Evolutionary conservation across 75 land plant genomes (phyloP).

Genomic region (Gnetum montanum): DNA sequence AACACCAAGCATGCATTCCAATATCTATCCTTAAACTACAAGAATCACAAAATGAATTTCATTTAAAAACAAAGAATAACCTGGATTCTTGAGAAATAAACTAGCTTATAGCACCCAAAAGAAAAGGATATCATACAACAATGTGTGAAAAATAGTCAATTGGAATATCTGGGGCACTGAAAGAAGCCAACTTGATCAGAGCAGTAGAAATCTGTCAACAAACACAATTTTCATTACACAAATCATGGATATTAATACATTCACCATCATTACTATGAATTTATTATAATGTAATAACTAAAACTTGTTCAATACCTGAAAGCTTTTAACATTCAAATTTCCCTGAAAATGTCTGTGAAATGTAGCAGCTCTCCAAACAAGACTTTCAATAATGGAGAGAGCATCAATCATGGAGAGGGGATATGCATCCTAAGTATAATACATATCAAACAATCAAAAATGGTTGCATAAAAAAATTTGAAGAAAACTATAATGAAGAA

Average conservation of each 20-base stretch:
- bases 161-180: constrained; percentile 17
- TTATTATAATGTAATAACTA: background rate
- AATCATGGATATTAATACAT: constrained; percentile 1
- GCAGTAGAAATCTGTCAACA: constrained; percentile 32
- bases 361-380: constrained; percentile 31
- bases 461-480: background rate
- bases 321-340: constrained; percentile 17
- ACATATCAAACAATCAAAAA: background rate
- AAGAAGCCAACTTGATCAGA: constrained; percentile 29
- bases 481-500: background rate
- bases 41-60: too few species aligned
- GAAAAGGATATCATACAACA: constrained; percentile 30
- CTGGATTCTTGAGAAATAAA: too few species aligned
- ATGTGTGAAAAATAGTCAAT: constrained; percentile 16
- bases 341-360: constrained; percentile 14
- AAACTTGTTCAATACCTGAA: constrained; percentile 9
- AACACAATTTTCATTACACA: background rate
- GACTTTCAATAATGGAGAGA: constrained; percentile 20
- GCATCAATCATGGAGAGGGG: constrained; percentile 21
- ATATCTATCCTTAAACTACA: constrained; percentile 29
- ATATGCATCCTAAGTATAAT: constrained; percentile 9
- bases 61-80: too few species aligned
- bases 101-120: too few species aligned
- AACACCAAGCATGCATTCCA: constrained; percentile 33
- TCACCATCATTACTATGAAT: background rate